Evolutionary conservation across 306 rosid species (phyloP), one percentile per base, ranked within the genome.

Genomic region (Fragaria vesca): DNA sequence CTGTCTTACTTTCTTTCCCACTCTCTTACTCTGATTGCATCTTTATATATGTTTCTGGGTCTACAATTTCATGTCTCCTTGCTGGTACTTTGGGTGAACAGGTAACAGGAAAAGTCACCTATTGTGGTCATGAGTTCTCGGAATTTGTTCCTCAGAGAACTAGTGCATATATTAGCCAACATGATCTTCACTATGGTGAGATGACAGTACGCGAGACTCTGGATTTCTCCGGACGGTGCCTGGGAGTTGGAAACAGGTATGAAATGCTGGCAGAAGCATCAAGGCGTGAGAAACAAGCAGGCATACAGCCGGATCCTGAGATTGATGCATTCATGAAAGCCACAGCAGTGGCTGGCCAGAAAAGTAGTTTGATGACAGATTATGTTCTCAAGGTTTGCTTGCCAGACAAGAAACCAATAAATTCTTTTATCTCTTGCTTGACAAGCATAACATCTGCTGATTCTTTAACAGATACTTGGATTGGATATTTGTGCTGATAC

Each of bases 261-360:
- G 91, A 88, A 10, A 67, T 85, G 68, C 76, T 90, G 36, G 36
- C 68, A 28, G 95, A 88, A 60, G 50, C 88, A 78, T 78, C 88
- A 11, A 88, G 78, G 82, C 68, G 87, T 21, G 93, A 92, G 71
- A 92, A 84, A 76, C 83, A 80, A 51, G 77, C 15, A 5, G 88
- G 88, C 78, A 81, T 88, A 73, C 86, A 85, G 77, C 97, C 95
- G 12, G 95, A 92, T 79, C 91, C 91, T 2, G 97, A 88, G 78
- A 88, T 90, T 15, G 97, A 92, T 77, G 93, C 93, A n/a, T 91
- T 91, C 90, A 88, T 90, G 97, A 91, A 91, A 84, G 97, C 94
- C 78, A 88, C 91, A 9, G 82, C 97, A 24, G 69, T 87, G 80
- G 83, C 81, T 61, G 97, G 94, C 72, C 93, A 88, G 76, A 87